phyloP scores from a whole-genome alignment of 257 asterid species.

The Ocimum tenuiflorum region DNA sequence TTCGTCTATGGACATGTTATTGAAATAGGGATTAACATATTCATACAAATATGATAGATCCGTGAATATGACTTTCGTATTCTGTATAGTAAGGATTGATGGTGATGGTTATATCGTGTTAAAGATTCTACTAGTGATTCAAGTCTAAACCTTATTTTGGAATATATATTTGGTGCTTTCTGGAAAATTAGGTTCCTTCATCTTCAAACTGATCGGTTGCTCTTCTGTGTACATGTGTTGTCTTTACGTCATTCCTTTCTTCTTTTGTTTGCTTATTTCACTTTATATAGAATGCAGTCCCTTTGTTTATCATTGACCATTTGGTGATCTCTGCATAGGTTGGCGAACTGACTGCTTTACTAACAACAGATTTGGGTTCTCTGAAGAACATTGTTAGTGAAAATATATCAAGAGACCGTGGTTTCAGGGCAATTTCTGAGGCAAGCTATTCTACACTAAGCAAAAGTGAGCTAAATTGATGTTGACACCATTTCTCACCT shows the following conservation, averaged over 20 bases:
- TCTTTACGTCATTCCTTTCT: not conserved
- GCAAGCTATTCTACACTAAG: constrained; percentile 77
- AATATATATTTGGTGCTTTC: not conserved
- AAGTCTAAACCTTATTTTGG: not conserved
- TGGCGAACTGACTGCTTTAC: constrained; percentile 81
- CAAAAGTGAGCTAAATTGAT: constrained; percentile 58
- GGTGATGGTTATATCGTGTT: not conserved
- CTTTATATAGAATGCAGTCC: not conserved
- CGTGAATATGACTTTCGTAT: not conserved
- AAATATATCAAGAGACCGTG: constrained; percentile 93
- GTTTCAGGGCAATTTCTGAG: constrained; percentile 96
- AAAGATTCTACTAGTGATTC: not conserved
- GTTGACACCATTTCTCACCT: constrained; percentile 19
- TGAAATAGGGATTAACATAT: not conserved
- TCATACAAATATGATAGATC: not conserved
- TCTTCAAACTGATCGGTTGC: not conserved
- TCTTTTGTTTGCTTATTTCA: not conserved
- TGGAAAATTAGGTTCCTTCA: constrained; percentile 10
- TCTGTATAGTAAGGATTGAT: not conserved
- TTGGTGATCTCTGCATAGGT: constrained; percentile 47
- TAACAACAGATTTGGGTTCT: constrained; percentile 90
- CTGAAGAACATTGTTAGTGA: constrained; percentile 82
- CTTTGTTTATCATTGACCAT: constrained; percentile 4
- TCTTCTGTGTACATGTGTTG: not conserved
- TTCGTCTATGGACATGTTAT: not conserved